Conservation (phyloP, 352 stramenopile species). For the Globisporangium irregulare region DNA sequence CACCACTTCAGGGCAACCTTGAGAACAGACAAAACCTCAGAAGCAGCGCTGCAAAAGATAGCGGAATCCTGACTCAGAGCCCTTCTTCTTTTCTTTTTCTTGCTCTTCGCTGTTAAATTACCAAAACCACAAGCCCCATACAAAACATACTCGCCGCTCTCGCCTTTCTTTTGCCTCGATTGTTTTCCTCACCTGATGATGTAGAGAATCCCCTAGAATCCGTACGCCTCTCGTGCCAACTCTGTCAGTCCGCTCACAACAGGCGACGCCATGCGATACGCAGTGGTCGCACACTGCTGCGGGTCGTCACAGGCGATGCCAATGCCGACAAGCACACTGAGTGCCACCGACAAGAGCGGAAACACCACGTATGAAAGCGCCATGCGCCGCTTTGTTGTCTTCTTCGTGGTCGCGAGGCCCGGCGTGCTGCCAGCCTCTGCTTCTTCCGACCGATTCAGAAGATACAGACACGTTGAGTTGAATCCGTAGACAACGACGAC, state of each 20-base stretch:
- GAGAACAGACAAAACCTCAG: not conserved
- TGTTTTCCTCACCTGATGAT: not conserved
- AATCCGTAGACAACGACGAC: slow-evolving; percentile 70
- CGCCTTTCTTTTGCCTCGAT: not conserved
- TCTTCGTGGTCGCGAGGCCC: not conserved
- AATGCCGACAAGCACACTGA: slow-evolving; percentile 62
- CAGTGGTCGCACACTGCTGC: slow-evolving; percentile 48
- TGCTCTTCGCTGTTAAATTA: slow-evolving; percentile 3
- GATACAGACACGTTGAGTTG: slow-evolving; percentile 58
- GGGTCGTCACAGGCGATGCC: slow-evolving; percentile 73
- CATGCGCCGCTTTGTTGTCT: slow-evolving; percentile 31
- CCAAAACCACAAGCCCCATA: not conserved
- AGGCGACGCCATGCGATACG: slow-evolving; percentile 27
- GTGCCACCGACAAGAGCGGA: slow-evolving; percentile 49
- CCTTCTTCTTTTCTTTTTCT: not conserved
- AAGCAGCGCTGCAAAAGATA: not conserved
- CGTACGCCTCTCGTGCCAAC: slow-evolving; percentile 47
- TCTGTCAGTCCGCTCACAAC: slow-evolving; percentile 33
- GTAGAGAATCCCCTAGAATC: slow-evolving; percentile 25
- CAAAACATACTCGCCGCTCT: not conserved
- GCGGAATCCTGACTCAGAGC: not conserved
- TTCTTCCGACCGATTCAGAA: slow-evolving; percentile 38
- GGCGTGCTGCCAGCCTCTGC: slow-evolving; percentile 1
- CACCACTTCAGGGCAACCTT: not conserved
- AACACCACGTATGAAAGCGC: slow-evolving; percentile 62